Base-by-base conservation (phyloP, 768 basidiomycete species). In the Tylopilus sp. region DNA sequence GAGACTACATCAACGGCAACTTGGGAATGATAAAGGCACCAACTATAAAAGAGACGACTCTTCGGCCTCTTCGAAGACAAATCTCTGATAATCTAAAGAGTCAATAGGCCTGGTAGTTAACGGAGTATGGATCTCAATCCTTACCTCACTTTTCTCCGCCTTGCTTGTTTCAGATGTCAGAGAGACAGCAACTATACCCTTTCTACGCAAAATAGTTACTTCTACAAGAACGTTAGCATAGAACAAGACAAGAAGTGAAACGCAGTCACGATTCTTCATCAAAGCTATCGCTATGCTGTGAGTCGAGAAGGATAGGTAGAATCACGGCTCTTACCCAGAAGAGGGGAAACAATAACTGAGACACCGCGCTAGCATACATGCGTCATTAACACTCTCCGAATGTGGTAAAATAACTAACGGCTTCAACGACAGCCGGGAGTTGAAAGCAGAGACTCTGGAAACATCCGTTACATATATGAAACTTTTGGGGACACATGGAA, bases 361-460 rank as follows among this genome's bases (percentile, higher is more conserved):
- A 91, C 66, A 7, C 89, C 90, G 36, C 71, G 72, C 86, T 89
- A 40, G 18, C 36, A 22, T 15, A 25, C 2, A 20, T 3, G 20
- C n/a, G 1, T 53, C 36, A 15, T 25, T 30, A 22, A 15, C 17
- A 12, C 3, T n/a, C 8, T 38, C 22, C 4, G 33, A 25, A 22
- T 18, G 17, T 3, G 12, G 26, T 33, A 23, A 48, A 35, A 31
- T 26, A 17, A 60, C 57, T 47, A 52, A 86, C 87, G 51, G 79
- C 73, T 36, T 77, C 79, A 9, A 82, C 82, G 30, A 86, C 69
- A 0, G 91, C 90, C 40, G 91, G 91, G 25, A 91, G 71, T 70
- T 92, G 91, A 62, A 92, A 93, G 67, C 91, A 93, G 4, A 93
- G 60, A 59, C 88, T 91, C 88, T 91, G 45, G 4, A 28, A 10